Evolutionary conservation across 2,329 filamentous ascomycete species (phyloP).

Genomic region (Alternaria ethzedia): DNA sequence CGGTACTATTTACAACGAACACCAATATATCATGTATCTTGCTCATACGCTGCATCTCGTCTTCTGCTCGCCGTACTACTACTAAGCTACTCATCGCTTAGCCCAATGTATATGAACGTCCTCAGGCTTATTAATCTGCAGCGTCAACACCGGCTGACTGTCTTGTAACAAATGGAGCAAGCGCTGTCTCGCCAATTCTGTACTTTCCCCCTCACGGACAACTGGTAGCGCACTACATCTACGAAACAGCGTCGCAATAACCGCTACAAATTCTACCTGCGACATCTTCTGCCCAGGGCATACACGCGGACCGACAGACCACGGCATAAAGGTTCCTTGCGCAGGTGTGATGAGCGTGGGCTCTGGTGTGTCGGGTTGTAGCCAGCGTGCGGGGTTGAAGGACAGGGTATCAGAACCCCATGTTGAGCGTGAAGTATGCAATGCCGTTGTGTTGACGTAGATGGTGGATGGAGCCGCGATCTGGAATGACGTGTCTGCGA

Average conservation of each 20-base stretch:
- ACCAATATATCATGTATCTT: neutral
- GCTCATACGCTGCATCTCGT: neutral
- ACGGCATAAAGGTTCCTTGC: conserved; percentile 12
- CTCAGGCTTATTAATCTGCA: conserved; percentile 12
- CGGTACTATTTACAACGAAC: neutral
- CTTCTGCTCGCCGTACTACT: neutral
- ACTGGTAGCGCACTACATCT: conserved; percentile 11
- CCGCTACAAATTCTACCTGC: conserved; percentile 46
- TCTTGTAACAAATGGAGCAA: conserved; percentile 14
- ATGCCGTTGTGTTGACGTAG: conserved; percentile 10
- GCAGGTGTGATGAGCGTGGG: neutral
- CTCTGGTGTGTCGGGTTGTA: neutral
- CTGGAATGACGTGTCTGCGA: neutral
- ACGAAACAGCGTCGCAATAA: conserved; percentile 26
- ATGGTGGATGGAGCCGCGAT: neutral
- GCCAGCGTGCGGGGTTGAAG: neutral
- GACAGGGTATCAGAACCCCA: neutral
- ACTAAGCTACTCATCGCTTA: neutral
- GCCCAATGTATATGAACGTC: conserved; percentile 4
- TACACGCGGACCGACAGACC: conserved; percentile 29
- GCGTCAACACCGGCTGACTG: conserved; percentile 10
- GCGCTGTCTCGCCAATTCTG: conserved; percentile 3
- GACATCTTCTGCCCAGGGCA: conserved; percentile 47
- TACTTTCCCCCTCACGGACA: conserved; percentile 4
- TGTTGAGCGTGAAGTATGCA: conserved; percentile 5